phyloP scores from a whole-genome alignment of 257 asterid species.

The Lycium ferocissimum region DNA sequence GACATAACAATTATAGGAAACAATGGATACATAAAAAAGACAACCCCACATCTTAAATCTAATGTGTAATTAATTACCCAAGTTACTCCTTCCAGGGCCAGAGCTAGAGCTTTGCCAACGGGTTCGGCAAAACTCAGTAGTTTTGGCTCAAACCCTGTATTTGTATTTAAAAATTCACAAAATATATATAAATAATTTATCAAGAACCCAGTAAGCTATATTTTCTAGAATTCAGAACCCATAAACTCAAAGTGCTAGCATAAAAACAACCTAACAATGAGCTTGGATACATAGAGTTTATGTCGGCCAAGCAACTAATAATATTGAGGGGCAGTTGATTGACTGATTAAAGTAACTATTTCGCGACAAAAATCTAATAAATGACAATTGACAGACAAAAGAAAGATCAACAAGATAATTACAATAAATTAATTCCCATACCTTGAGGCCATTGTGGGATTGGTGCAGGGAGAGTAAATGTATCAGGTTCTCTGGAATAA shows the following conservation, averaged over 20 bases:
- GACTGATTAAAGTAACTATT: not conserved
- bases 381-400: not conserved
- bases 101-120: too few relatives aligned
- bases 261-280: not conserved
- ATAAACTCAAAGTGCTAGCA: not conserved
- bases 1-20: not conserved
- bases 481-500: constrained; percentile 49
- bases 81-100: not conserved
- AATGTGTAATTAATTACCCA: not conserved
- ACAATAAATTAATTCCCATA: not conserved
- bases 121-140: too few relatives aligned
- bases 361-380: not conserved
- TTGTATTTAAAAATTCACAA: too few relatives aligned
- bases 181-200: too few relatives aligned
- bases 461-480: constrained; percentile 72
- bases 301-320: not conserved
- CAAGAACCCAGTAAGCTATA: too few relatives aligned
- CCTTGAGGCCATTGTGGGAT: constrained; percentile 90
- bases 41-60: not conserved
- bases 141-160: too few relatives aligned
- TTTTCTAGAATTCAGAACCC: too few relatives aligned
- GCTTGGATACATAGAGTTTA: not conserved
- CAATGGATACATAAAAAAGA: not conserved
- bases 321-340: not conserved
- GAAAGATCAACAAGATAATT: not conserved